Base-by-base conservation (phyloP, 1,284 basidiomycete species). In the Marasmius sp. region DNA sequence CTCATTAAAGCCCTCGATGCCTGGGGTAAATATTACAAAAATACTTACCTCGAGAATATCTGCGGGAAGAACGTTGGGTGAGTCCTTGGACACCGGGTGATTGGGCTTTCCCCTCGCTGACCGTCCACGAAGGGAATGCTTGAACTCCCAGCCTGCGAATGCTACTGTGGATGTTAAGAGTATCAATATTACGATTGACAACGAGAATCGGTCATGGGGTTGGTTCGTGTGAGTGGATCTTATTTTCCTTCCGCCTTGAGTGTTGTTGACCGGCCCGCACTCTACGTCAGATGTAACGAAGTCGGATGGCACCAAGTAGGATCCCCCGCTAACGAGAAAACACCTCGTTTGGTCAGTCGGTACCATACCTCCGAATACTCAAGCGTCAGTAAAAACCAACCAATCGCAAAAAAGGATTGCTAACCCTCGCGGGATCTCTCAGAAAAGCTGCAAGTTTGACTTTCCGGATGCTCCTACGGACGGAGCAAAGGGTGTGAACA, bases 211-310 rank as follows among this genome's bases (percentile, higher is more conserved):
- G 4, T 85, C 86, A 1, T 88, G 86, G 86, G 74, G 73, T 52
- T 88, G 86, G 86, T 83, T 85, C 62, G 81, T 84, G 82, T 80
- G 75, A 66, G 77, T 68, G 18, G 47, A n/a, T 61, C 18, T n/a
- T n/a, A n/a, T n/a, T 37, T 9, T 27, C 50, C 34, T 18, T 45
- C 48, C 49, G 41, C 14, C 22, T 53, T 57, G 27, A 27, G 5
- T 5, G 27, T 27, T 27, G 27, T 27, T 27, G 27, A 27, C 27
- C n/a, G n/a, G n/a, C n/a, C n/a, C n/a, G n/a, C n/a, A n/a, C n/a
- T n/a, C n/a, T n/a, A n/a, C n/a, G n/a, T n/a, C n/a, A 89, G 86
- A 1, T 91, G 88, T 69, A 90, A 87, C 67, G 80, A 89, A 75
- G 79, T 91, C 4, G 89, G 89, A 39, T 89, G 75, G 69, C 79